A percentile compares a stretch with the other conserved stretches of the same genome.
These are phyloP conservation scores for Sophora flavescens DNA, from an alignment of 306 rosid species.

Conservation along the genomic window DNA sequence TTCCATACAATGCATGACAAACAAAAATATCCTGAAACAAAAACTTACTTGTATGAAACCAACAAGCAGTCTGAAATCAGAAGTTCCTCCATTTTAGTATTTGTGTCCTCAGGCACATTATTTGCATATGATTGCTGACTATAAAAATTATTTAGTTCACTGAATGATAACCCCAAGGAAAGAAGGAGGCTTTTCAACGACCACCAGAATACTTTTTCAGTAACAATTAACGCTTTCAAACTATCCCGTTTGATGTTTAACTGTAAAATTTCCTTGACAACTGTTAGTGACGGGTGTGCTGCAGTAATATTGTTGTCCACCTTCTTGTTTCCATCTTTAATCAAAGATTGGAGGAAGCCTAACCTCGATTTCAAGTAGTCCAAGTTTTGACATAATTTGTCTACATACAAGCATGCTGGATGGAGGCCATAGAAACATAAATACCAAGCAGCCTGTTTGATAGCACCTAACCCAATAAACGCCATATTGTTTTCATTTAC, in stretches of 20 bases:
- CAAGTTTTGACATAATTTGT: constrained; percentile 61
- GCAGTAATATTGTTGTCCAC: constrained; percentile 46
- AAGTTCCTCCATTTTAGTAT: constrained; percentile 47
- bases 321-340: constrained; percentile 58
- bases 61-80: constrained; percentile 59
- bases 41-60: constrained; percentile 61
- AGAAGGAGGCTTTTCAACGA: constrained; percentile 59
- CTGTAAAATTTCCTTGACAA: constrained; percentile 54
- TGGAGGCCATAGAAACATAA: constrained; percentile 66
- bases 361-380: constrained; percentile 60
- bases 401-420: constrained; percentile 61
- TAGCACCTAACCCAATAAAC: constrained; percentile 59
- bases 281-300: constrained; percentile 62
- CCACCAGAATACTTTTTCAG: constrained; percentile 65
- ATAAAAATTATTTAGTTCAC: constrained; percentile 46
- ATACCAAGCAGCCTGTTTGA: constrained; percentile 71
- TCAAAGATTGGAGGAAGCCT: constrained; percentile 55
- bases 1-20: constrained; percentile 27
- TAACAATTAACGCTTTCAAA: constrained; percentile 62
- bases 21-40: constrained; percentile 34
- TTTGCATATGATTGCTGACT: constrained; percentile 37
- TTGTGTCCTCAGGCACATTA: constrained; percentile 25
- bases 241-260: constrained; percentile 44
- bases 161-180: constrained; percentile 60
- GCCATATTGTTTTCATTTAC: constrained; percentile 56